phyloP scores from a whole-genome alignment of 2,329 filamentous ascomycete species.

The Ascochyta pisi region DNA sequence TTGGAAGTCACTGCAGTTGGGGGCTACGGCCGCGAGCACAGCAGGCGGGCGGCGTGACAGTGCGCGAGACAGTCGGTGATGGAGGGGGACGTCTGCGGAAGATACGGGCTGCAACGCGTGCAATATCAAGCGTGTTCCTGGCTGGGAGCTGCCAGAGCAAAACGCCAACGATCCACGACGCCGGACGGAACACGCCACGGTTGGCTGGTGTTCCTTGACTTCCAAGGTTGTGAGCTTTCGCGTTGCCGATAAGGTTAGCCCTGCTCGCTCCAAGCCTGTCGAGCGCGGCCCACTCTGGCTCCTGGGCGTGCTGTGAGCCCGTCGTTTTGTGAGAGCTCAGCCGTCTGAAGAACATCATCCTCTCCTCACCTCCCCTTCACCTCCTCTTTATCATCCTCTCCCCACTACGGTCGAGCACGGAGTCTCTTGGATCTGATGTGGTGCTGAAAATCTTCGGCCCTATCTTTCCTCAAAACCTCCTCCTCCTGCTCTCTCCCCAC shows the following conservation, averaged over 20 bases:
- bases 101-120: conserved; percentile 26
- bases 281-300: conserved; percentile 32
- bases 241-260: conserved; percentile 24
- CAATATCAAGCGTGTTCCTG: conserved; percentile 44
- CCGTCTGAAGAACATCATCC: conserved; percentile 42
- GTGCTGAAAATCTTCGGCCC: conserved; percentile 45
- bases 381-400: conserved; percentile 36
- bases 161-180: conserved; percentile 33
- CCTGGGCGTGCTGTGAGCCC: conserved; percentile 41
- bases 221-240: conserved; percentile 31
- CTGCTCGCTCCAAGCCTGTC: conserved; percentile 17
- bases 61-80: conserved; percentile 14
- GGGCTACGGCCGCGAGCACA: conserved; percentile 11
- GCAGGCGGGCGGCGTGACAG: conserved; percentile 17
- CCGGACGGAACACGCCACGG: conserved; percentile 19
- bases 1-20: conserved; percentile 3
- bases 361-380: conserved; percentile 38
- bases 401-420: conserved; percentile 48
- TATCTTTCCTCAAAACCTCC: conserved; percentile 46
- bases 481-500: conserved; percentile 46
- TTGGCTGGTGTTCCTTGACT: conserved; percentile 40
- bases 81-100: conserved; percentile 23
- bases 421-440: conserved; percentile 48
- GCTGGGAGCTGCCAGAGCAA: conserved; percentile 39
- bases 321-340: conserved; percentile 46